These are phyloP conservation scores for Xylaria hypoxylon DNA, from an alignment of 2,329 filamentous ascomycete species.

Conservation along the genomic window DNA sequence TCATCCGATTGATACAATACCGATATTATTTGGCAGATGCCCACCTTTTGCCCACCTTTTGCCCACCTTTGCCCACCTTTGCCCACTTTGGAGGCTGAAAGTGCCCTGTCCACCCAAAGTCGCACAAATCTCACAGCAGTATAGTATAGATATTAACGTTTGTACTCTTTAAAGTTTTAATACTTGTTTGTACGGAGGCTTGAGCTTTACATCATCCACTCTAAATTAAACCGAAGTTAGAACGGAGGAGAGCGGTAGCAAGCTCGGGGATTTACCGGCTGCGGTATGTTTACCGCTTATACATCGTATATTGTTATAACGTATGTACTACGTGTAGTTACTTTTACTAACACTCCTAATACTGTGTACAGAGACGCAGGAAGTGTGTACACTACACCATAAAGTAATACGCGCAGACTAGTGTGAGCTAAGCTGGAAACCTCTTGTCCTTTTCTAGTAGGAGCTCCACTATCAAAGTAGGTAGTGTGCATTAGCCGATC, in stretches of 20 bases:
- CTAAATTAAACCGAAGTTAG: background rate
- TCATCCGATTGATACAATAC: constrained; percentile 34
- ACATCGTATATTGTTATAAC: background rate
- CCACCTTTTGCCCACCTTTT: constrained; percentile 40
- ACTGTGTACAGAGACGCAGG: constrained; percentile 14
- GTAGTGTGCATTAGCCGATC: constrained; percentile 28
- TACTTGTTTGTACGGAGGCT: background rate
- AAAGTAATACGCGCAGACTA: background rate
- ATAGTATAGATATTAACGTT: constrained; percentile 33
- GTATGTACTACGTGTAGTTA: no score
- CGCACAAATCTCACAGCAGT: constrained; percentile 47
- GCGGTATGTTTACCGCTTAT: background rate
- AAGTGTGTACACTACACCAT: no score
- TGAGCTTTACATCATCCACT: background rate
- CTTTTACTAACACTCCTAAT: background rate
- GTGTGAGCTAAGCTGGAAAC: background rate
- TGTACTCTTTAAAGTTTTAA: background rate
- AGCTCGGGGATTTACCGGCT: background rate
- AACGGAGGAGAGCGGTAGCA: constrained; percentile 7
- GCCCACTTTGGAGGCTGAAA: constrained; percentile 44
- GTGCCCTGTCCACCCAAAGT: constrained; percentile 47
- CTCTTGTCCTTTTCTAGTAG: constrained; percentile 18
- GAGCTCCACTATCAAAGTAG: constrained; percentile 15
- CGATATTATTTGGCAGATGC: constrained; percentile 38
- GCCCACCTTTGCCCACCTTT: constrained; percentile 35